Percentiles rank a stretch among this genome's conserved stretches.
These are phyloP conservation scores for Schizochytrium sp. DNA, from an alignment of 108 stramenopile species.

Conservation along the genomic window DNA sequence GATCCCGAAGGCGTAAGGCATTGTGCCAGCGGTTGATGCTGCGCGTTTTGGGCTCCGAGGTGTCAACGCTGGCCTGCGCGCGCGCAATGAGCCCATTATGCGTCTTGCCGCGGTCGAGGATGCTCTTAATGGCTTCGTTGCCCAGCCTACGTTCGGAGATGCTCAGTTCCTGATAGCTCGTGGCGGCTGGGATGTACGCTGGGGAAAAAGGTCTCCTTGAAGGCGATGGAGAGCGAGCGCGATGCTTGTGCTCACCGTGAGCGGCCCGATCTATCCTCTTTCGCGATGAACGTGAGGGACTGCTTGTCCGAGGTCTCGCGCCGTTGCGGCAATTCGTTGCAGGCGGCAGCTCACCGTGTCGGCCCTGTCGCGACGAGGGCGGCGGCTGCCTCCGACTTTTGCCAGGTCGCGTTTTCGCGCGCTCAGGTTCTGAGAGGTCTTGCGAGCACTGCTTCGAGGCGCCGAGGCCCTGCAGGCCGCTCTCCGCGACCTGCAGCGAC, in stretches of 20 bases:
- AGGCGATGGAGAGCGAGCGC: too few species aligned
- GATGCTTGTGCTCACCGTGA: background rate
- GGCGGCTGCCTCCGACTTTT: background rate
- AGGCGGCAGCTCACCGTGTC: background rate
- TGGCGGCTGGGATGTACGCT: background rate
- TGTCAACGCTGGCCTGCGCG: background rate
- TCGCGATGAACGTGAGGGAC: background rate
- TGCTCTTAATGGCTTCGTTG: constrained; percentile 9
- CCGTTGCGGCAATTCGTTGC: background rate
- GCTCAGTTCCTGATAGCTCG: background rate
- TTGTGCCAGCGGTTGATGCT: constrained; percentile 6
- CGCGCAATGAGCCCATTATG: background rate
- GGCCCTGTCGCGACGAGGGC: background rate
- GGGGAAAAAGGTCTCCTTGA: background rate
- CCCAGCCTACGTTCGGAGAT: background rate
- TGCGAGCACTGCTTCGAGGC: background rate
- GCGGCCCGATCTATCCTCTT: too few species aligned
- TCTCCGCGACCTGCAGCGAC: background rate
- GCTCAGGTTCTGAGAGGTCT: background rate
- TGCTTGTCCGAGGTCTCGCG: background rate
- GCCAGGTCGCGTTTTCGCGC: background rate
- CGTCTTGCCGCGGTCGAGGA: constrained; percentile 1
- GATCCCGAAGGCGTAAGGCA: background rate
- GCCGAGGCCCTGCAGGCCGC: background rate
- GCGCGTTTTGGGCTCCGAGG: background rate